Conservation (phyloP, 768 basidiomycete species). For the Tylopilus felleus region DNA sequence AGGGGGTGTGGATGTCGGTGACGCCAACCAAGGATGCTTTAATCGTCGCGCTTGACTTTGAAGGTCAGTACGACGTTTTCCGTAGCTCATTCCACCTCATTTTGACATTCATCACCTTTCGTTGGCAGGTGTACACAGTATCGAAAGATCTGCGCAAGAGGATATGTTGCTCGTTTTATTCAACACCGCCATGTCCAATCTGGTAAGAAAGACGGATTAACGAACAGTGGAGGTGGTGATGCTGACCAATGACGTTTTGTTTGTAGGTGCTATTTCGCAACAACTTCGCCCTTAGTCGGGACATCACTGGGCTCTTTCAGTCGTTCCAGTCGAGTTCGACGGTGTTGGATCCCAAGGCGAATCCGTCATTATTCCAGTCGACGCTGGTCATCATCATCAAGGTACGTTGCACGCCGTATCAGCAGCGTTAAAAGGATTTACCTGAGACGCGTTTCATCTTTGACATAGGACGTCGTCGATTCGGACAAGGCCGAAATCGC, state of each 20-base stretch:
- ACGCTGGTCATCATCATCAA: slow-evolving; percentile 63
- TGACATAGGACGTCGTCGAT: slow-evolving; percentile 57
- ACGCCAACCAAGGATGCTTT: slow-evolving; percentile 54
- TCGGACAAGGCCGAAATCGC: slow-evolving; percentile 57
- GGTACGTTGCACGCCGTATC: slow-evolving; percentile 24
- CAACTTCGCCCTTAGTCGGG: slow-evolving; percentile 59
- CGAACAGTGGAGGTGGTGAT: neutral
- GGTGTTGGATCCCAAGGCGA: slow-evolving; percentile 54
- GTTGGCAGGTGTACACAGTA: slow-evolving; percentile 51
- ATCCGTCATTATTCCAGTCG: slow-evolving; percentile 57
- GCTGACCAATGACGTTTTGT: neutral
- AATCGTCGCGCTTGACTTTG: slow-evolving; percentile 61
- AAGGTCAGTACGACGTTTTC: slow-evolving; percentile 38
- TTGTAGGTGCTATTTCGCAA: slow-evolving; percentile 59
- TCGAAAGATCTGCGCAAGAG: slow-evolving; percentile 61
- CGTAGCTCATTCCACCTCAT: neutral
- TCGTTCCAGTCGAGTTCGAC: slow-evolving; percentile 60
- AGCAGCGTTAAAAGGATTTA: neutral
- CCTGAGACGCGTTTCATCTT: neutral
- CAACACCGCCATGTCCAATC: slow-evolving; percentile 62
- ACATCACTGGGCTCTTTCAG: slow-evolving; percentile 58
- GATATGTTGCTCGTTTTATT: slow-evolving; percentile 62
- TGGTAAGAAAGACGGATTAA: slow-evolving; percentile 42
- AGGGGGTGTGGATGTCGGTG: slow-evolving; percentile 67
- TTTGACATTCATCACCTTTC: neutral